These are phyloP conservation scores for Trichosporon asahii DNA, from an alignment of 1,284 basidiomycete species.

Conservation along the genomic window DNA sequence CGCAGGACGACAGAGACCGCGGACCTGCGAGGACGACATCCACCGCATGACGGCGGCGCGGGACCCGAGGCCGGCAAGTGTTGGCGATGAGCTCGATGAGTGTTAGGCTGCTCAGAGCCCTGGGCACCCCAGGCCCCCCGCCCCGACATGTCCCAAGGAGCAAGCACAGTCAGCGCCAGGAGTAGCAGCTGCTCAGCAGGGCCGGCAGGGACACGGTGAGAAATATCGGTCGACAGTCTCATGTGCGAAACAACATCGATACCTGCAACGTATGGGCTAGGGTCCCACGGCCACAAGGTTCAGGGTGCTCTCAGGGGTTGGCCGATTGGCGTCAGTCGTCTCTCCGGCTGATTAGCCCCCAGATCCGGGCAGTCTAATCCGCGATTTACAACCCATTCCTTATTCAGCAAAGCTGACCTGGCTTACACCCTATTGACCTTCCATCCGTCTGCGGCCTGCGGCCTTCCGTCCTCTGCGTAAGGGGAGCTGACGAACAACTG, in stretches of 20 bases:
- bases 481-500: neutral
- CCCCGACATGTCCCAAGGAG: neutral
- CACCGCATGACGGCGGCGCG: neutral
- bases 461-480: neutral
- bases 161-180: neutral
- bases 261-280: slow-evolving; percentile 4
- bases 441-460: neutral
- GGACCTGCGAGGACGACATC: neutral
- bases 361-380: neutral
- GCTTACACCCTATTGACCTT: neutral
- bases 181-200: slow-evolving; percentile 1
- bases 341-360: neutral
- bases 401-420: neutral
- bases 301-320: slow-evolving; percentile 1
- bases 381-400: neutral
- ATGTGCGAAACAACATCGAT: slow-evolving; percentile 3
- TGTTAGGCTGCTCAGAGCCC: neutral
- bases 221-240: slow-evolving; percentile 8
- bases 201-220: neutral
- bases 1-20: neutral
- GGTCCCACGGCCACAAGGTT: neutral
- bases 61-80: neutral
- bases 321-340: neutral
- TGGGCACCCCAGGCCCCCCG: neutral
- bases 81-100: neutral